Conservation (phyloP, 2,329 filamentous ascomycete species). For the Colletotrichum aenigma region DNA sequence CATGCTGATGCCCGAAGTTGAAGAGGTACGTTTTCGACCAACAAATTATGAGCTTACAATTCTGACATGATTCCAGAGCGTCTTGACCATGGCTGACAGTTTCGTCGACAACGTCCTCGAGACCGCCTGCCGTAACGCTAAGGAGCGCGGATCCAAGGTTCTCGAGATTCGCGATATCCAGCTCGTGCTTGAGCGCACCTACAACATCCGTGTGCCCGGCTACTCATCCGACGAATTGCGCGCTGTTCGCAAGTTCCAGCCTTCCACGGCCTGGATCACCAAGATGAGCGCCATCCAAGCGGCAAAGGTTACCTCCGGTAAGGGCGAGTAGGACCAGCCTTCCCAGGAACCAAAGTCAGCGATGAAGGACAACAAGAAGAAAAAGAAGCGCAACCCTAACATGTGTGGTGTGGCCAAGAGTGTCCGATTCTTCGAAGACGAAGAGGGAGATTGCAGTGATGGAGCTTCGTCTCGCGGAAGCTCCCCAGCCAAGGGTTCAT, state of each 20-base stretch:
- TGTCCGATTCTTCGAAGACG: not conserved
- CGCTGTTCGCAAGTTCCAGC: slow-evolving; percentile 92
- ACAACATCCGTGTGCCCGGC: slow-evolving; percentile 91
- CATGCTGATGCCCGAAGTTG: slow-evolving; percentile 86
- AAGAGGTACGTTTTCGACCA: slow-evolving; percentile 75
- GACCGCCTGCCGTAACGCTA: slow-evolving; percentile 87
- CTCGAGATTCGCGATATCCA: slow-evolving; percentile 89
- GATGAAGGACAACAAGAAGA: not conserved
- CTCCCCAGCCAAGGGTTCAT: not conserved
- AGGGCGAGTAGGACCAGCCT: slow-evolving; percentile 50
- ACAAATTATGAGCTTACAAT: not conserved
- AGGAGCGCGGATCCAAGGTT: slow-evolving; percentile 87
- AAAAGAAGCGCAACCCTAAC: not conserved
- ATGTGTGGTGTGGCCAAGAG: not conserved
- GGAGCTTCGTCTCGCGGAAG: not conserved
- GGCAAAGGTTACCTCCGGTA: slow-evolving; percentile 78
- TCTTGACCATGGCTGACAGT: slow-evolving; percentile 88
- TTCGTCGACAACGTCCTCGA: slow-evolving; percentile 93
- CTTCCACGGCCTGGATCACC: slow-evolving; percentile 85
- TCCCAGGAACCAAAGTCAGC: not conserved
- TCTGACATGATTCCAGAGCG: slow-evolving; percentile 59
- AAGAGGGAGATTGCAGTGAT: not conserved
- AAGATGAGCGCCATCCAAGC: slow-evolving; percentile 98
- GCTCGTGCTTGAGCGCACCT: slow-evolving; percentile 81
- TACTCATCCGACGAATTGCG: slow-evolving; percentile 94